Evolutionary conservation across 129 eudicot genomes (phyloP).

Genomic region (Glebionis coronaria): DNA sequence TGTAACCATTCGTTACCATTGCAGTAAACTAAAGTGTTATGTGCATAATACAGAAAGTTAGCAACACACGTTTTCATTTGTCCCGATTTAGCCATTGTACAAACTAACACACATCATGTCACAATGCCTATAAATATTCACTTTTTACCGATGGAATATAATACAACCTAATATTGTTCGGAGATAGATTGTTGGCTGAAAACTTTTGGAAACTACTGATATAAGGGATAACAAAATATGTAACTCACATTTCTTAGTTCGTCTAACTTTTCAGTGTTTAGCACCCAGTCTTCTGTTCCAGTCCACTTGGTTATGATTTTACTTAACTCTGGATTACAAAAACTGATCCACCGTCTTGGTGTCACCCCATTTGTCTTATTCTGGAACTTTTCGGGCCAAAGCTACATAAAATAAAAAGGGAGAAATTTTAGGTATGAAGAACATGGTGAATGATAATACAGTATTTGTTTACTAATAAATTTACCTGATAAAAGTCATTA

Average conservation of each 20-base stretch:
- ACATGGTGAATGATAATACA: no score
- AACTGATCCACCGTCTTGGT: constrained; percentile 88
- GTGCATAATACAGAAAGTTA: no score
- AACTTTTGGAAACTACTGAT: neutral
- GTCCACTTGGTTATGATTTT: constrained; percentile 84
- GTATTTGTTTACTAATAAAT: neutral
- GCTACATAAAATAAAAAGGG: constrained; percentile 32
- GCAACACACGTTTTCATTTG: neutral
- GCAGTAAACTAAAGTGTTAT: no score
- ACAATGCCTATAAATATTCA: neutral
- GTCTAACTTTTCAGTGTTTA: constrained; percentile 69
- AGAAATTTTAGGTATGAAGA: neutral
- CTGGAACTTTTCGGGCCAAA: constrained; percentile 94
- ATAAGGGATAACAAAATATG: neutral
- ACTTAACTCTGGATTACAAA: constrained; percentile 87
- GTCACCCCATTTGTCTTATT: constrained; percentile 97
- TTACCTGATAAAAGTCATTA: constrained; percentile 89
- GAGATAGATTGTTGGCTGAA: neutral
- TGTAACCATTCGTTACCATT: no score
- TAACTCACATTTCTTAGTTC: constrained; percentile 58
- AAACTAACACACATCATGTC: neutral
- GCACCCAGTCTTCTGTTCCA: constrained; percentile 77
- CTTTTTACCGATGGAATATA: neutral
- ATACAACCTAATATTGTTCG: neutral
- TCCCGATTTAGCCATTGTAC: neutral